phyloP scores from a whole-genome alignment of 2,329 filamentous ascomycete genomes.

The Aspergillus sergii region DNA sequence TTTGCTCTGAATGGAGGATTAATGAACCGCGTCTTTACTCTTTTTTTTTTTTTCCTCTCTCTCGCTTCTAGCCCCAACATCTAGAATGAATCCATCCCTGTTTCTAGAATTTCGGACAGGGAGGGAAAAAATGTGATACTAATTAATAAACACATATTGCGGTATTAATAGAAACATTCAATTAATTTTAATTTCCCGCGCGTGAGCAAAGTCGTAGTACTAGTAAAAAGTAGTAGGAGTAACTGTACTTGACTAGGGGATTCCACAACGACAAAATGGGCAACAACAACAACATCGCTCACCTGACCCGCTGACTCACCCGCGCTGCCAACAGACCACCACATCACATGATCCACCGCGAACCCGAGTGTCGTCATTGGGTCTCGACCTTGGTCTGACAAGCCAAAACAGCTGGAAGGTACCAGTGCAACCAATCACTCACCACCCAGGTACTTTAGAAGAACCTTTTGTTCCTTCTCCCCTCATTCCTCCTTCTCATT shows the following conservation, averaged over 20 bases:
- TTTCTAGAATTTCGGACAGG: neutral
- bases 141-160: neutral
- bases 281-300: neutral
- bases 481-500: neutral
- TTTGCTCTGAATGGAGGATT: neutral
- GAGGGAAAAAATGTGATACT: neutral
- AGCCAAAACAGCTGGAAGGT: neutral
- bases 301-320: slow-evolving; percentile 16
- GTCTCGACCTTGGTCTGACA: neutral
- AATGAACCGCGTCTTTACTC: neutral
- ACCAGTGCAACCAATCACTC: neutral
- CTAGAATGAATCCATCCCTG: neutral
- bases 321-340: neutral
- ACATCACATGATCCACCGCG: slow-evolving; percentile 14
- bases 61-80: neutral
- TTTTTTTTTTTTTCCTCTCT: neutral
- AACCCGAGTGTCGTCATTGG: slow-evolving; percentile 16
- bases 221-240: neutral
- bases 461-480: neutral
- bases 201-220: neutral
- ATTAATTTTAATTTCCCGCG: neutral
- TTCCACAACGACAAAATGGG: neutral
- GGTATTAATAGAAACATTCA: neutral
- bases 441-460: neutral
- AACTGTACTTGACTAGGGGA: neutral